Evolutionary conservation across 2,329 filamentous ascomycete genomes (phyloP).

Genomic region (Fragosphaeria purpurea): DNA sequence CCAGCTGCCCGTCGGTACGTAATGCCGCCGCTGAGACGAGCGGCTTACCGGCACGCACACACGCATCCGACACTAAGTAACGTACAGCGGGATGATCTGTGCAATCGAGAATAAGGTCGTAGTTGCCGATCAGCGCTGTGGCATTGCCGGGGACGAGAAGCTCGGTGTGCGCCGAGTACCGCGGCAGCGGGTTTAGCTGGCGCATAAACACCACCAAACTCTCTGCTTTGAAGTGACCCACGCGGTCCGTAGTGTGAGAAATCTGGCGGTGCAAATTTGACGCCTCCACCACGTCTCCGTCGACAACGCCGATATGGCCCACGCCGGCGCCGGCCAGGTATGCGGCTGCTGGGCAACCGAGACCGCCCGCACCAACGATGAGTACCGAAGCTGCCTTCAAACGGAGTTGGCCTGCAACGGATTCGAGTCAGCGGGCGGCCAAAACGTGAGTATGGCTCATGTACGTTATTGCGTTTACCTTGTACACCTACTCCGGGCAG

Average conservation of each 20-base stretch:
- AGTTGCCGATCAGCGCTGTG: conserved; percentile 52
- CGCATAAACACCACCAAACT: conserved; percentile 56
- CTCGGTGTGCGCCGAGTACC: conserved; percentile 50
- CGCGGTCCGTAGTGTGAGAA: conserved; percentile 59
- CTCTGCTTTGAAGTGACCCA: conserved; percentile 71
- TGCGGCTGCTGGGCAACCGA: conserved; percentile 86
- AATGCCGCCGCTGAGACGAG: conserved; percentile 86
- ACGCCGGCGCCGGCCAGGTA: conserved; percentile 88
- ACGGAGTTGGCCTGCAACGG: conserved; percentile 56
- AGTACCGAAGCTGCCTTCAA: conserved; percentile 63
- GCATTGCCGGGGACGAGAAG: conserved; percentile 64
- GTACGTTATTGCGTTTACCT: conserved; percentile 33
- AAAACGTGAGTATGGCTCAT: not conserved
- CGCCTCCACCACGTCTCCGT: conserved; percentile 77
- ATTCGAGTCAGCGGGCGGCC: not conserved
- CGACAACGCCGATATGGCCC: conserved; percentile 71
- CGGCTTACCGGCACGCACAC: conserved; percentile 67
- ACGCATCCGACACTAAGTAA: conserved; percentile 86
- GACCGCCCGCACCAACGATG: conserved; percentile 75
- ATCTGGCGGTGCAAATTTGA: conserved; percentile 94
- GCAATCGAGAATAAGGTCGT: conserved; percentile 85
- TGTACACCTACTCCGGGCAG: conserved; percentile 69
- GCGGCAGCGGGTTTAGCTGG: conserved; percentile 60
- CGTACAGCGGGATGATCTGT: conserved; percentile 88
- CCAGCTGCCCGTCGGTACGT: conserved; percentile 79